Base-by-base conservation (phyloP, 768 basidiomycete genomes). In the Hypholoma fasciculare region DNA sequence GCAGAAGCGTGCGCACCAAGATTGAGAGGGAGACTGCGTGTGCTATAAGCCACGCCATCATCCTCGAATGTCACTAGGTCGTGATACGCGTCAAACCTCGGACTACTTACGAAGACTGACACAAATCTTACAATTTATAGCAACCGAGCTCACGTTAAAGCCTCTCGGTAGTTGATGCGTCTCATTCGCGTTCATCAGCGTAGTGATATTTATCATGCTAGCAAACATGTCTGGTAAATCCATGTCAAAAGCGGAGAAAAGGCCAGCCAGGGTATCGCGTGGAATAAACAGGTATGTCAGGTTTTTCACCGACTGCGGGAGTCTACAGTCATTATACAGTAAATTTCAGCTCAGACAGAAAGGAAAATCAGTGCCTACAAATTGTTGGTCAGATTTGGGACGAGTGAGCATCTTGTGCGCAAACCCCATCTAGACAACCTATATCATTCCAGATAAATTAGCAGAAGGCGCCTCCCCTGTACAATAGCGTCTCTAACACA, bases 341-440 rank as follows among this genome's bases (percentile, higher is more conserved):
- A 52, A 36, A 42, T 23, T 23, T 23, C 23, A 23, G 23, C 7
- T 19, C 34, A 50, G 9, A 43, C 7, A 20, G n/a, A 9, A n/a
- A 43, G n/a, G 36, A 37, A 9, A 34, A 34, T 34, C 7, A 34
- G 9, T 34, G 30, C 72, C 36, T 56, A 76, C 77, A 77, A 66
- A 43, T 74, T 73, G 4, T 55, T 56, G 4, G 62, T 39, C 1
- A 64, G 59, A 42, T 74, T 63, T 7, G 74, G 66, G 14, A 77
- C 62, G 40, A 71, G 72, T 14, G 61, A 56, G 58, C 77, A 79
- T 37, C 69, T 71, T 4, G 73, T 74, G 17, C 77, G 66, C 17
- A 75, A 69, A 0, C 78, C 78, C 78, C 78, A 78, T 55, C 72
- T 65, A 14, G 77, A 73, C 58, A 72, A 73, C 49, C 76, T 34